Conservation (phyloP, 805 yeast genomes). For the Candida nitratophila region DNA sequence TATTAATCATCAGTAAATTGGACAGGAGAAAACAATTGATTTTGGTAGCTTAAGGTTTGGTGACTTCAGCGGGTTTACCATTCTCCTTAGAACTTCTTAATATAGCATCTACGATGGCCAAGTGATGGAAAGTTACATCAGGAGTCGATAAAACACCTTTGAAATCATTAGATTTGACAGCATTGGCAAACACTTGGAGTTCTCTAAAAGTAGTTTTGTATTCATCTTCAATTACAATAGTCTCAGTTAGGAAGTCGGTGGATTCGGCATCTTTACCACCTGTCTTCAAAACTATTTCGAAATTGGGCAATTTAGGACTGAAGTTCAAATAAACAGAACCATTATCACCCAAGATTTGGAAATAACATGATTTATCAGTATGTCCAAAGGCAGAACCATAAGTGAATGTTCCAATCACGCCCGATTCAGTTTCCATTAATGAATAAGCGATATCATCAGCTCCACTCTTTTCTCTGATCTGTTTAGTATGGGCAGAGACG, state of each 20-base stretch:
- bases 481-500: conserved; percentile 71
- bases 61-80: conserved; percentile 29
- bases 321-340: conserved; percentile 71
- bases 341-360: conserved; percentile 69
- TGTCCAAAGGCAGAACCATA: conserved; percentile 87
- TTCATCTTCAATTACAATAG: conserved; percentile 36
- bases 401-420: conserved; percentile 73
- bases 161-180: conserved; percentile 17
- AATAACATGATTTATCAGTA: conserved; percentile 56
- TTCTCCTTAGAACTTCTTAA: conserved; percentile 55
- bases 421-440: conserved; percentile 51
- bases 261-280: conserved; percentile 53
- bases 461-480: conserved; percentile 72
- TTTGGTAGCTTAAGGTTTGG: conserved; percentile 15
- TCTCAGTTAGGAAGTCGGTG: conserved; percentile 30
- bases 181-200: conserved; percentile 40
- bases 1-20: no score
- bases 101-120: conserved; percentile 85
- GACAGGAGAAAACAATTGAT: no score
- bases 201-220: conserved; percentile 35
- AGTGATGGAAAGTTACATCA: conserved; percentile 80
- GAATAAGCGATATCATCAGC: conserved; percentile 76
- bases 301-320: conserved; percentile 38
- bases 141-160: conserved; percentile 39
- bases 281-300: conserved; percentile 28